Base-by-base conservation (phyloP, 2,329 filamentous ascomycete genomes). In the Elsinoe australis region DNA sequence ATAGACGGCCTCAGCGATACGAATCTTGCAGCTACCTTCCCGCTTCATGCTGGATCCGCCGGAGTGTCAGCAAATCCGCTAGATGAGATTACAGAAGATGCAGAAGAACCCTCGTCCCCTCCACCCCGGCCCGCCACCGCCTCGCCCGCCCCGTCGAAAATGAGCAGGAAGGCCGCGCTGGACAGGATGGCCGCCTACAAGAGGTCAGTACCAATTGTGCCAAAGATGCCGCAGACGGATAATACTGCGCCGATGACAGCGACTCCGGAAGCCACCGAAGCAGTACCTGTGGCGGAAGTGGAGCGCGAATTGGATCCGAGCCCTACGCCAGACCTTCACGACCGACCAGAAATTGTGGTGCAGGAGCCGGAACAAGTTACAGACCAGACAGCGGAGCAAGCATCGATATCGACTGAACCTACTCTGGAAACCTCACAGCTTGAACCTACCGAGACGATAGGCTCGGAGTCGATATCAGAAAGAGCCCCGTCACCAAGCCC, bases 21-120 rank as follows among this genome's bases (percentile, higher is more conserved):
- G 52, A 85, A 87, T 55, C 76, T 98, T 47, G 90, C 88, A 7
- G 81, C 88, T 24, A 87, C 87, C 47, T 95, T 89, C 67, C 88
- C 88, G 34, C 72, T 95, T 47, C 88, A 95, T 67, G 85, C 89
- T 31, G 87, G 88, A 5, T 87, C 87, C 9, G 84, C 83, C 31
- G 94, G 90, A 15, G 86, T 82, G 19, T 94, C 89, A 8, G 90
- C 87, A 3, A 85, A 79, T 41, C 82, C 86, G 55, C 71, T 96
- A 58, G 83, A 90, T 69, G 90, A 94, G 68, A 95, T 96, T 62
- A 82, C 84, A n/a, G 92, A 96, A 67, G 86, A 92, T 68, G 85
- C 83, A 47, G 87, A 94, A 61, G 88, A 94, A 67, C 77, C 53
- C 19, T 56, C 56, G 5, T 26, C 36, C 5, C 24, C 52, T 2